Percentiles rank a stretch among this genome's conserved stretches.
phyloP scores from a whole-genome alignment of 2,329 filamentous ascomycete species.

The Phialocephala sp. region DNA sequence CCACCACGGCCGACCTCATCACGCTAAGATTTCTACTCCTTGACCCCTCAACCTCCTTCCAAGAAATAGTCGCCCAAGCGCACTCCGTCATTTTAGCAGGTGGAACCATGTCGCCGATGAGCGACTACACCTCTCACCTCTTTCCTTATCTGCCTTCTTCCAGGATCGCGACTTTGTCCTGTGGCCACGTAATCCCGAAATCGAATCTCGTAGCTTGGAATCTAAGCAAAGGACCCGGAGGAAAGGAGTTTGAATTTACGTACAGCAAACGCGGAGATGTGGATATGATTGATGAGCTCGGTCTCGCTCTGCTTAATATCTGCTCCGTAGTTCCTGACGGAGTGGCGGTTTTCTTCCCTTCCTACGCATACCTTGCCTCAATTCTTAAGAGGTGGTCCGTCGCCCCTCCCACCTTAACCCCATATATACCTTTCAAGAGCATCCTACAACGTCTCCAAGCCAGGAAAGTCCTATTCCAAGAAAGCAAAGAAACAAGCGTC shows the following conservation, averaged over 20 bases:
- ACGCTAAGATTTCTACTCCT: constrained; percentile 84
- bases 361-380: constrained; percentile 85
- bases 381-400: constrained; percentile 69
- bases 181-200: constrained; percentile 89
- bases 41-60: constrained; percentile 90
- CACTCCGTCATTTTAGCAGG: constrained; percentile 89
- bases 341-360: constrained; percentile 93
- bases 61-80: constrained; percentile 82
- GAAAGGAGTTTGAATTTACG: constrained; percentile 79
- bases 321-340: constrained; percentile 82
- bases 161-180: constrained; percentile 82
- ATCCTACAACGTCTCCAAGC: constrained; percentile 64
- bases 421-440: constrained; percentile 39
- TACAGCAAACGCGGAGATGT: constrained; percentile 72
- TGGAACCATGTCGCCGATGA: constrained; percentile 87
- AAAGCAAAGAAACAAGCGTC: constrained; percentile 55
- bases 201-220: constrained; percentile 82
- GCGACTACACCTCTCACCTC: constrained; percentile 85
- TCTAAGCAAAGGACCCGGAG: constrained; percentile 56
- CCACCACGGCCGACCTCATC: constrained; percentile 50
- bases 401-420: constrained; percentile 20
- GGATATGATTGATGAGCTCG: constrained; percentile 75
- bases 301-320: constrained; percentile 72
- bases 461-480: constrained; percentile 68
- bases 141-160: constrained; percentile 73